phyloP scores from a whole-genome alignment of 306 rosid species.

The Lagenaria siceraria region DNA sequence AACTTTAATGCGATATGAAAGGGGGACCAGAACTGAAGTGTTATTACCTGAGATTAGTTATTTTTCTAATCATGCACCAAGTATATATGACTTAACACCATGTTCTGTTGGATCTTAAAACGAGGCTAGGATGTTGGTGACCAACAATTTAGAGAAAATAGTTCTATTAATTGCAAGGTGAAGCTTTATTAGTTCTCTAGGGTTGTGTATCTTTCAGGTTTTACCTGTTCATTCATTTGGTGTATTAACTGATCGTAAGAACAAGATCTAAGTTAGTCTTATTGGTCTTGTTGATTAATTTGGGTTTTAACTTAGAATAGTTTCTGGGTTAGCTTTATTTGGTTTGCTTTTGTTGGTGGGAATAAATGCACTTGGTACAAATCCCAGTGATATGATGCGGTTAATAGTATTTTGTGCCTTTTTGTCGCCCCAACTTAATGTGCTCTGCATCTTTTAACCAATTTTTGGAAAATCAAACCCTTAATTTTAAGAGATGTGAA shows the following conservation, averaged over 20 bases:
- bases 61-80: not conserved
- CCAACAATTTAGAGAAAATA: not conserved
- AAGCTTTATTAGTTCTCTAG: not conserved
- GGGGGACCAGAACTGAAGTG: not conserved
- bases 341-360: not conserved
- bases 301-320: not conserved
- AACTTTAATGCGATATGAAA: not conserved
- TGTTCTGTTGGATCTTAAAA: not conserved
- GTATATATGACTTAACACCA: not conserved
- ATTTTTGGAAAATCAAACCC: not conserved
- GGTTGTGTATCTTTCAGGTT: not conserved
- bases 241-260: not conserved
- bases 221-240: not conserved
- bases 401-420: not conserved
- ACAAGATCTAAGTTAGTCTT: not conserved
- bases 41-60: too few relatives aligned
- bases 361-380: not conserved
- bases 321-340: not conserved
- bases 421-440: too few relatives aligned
- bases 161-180: not conserved
- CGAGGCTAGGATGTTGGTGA: not conserved
- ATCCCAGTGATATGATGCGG: not conserved
- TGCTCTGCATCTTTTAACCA: not conserved
- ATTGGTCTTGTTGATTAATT: not conserved
- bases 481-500: not conserved